Evolutionary conservation across 805 yeast genomes (phyloP).

Genomic region (Myxozyma melibiosi): DNA sequence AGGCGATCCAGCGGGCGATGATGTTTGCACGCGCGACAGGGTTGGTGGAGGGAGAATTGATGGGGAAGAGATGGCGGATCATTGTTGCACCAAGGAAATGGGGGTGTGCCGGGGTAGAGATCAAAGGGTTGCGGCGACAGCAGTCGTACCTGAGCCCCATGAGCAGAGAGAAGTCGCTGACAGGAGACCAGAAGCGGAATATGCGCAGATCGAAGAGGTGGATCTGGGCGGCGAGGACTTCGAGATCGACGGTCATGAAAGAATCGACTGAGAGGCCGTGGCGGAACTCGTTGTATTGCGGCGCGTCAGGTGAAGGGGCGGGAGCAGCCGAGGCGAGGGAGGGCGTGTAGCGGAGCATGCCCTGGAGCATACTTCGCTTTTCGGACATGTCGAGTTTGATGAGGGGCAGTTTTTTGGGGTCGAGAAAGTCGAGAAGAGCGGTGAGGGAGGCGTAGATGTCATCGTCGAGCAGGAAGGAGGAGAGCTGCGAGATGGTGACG

Average conservation of each 20-base stretch:
- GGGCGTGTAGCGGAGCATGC: slow-evolving; percentile 7
- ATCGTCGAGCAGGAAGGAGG: slow-evolving; percentile 22
- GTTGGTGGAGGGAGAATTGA: slow-evolving; percentile 37
- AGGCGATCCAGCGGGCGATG: slow-evolving; percentile 78
- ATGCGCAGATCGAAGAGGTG: slow-evolving; percentile 68
- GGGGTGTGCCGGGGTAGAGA: slow-evolving; percentile 69
- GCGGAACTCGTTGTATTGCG: background rate
- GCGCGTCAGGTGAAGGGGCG: background rate
- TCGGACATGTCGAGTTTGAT: slow-evolving; percentile 9
- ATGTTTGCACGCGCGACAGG: slow-evolving; percentile 57
- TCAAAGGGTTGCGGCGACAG: slow-evolving; percentile 68
- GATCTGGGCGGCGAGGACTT: slow-evolving; percentile 62
- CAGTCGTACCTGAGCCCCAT: slow-evolving; percentile 51
- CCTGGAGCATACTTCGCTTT: slow-evolving; percentile 1
- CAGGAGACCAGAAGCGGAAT: slow-evolving; percentile 74
- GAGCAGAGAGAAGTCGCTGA: slow-evolving; percentile 72
- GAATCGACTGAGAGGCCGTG: slow-evolving; percentile 43
- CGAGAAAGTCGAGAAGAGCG: slow-evolving; percentile 6
- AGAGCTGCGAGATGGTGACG: slow-evolving; percentile 5
- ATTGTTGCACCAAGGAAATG: slow-evolving; percentile 79
- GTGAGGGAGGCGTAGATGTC: slow-evolving; percentile 1
- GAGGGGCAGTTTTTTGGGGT: background rate
- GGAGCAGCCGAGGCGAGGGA: background rate
- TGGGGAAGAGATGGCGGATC: slow-evolving; percentile 62
- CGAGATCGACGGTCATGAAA: slow-evolving; percentile 59